Evolutionary conservation across 495 filamentous ascomycete species (phyloP).

Genomic region (Copromyces sp.): DNA sequence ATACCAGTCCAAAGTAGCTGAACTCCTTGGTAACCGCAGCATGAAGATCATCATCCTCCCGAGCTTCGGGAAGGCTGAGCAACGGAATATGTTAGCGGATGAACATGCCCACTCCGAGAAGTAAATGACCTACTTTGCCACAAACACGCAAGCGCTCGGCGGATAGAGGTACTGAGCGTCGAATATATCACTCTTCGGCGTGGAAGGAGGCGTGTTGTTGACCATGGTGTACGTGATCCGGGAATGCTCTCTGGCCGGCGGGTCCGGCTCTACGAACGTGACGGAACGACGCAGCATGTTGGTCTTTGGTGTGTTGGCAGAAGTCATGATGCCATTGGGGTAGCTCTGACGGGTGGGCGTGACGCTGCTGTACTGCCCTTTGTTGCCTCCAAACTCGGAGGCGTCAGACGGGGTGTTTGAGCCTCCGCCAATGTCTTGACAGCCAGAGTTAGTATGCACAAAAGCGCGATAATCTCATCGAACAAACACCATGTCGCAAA

Average conservation of each 20-base stretch:
- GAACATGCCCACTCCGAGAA: neutral
- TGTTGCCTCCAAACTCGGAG: neutral
- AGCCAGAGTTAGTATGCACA: neutral
- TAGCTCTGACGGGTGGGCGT: neutral
- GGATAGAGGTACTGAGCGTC: conserved; percentile 49
- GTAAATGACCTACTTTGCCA: conserved; percentile 48
- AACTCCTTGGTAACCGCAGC: conserved; percentile 43
- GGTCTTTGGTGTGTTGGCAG: neutral
- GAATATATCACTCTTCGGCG: conserved; percentile 12
- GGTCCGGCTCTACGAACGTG: neutral
- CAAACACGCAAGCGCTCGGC: conserved; percentile 48
- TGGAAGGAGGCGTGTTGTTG: conserved; percentile 11
- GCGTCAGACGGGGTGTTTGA: neutral
- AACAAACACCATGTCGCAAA: neutral
- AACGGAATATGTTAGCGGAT: conserved; percentile 2
- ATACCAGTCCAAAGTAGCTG: conserved; percentile 42
- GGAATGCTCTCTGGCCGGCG: neutral
- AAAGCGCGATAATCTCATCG: neutral
- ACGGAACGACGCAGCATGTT: neutral
- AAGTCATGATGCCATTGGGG: neutral
- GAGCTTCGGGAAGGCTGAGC: conserved; percentile 29
- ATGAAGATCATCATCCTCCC: conserved; percentile 41
- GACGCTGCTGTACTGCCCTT: neutral
- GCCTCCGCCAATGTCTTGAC: neutral
- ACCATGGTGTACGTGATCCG: neutral